Conservation (phyloP, 495 filamentous ascomycete species). For the Daldinia grandis region DNA sequence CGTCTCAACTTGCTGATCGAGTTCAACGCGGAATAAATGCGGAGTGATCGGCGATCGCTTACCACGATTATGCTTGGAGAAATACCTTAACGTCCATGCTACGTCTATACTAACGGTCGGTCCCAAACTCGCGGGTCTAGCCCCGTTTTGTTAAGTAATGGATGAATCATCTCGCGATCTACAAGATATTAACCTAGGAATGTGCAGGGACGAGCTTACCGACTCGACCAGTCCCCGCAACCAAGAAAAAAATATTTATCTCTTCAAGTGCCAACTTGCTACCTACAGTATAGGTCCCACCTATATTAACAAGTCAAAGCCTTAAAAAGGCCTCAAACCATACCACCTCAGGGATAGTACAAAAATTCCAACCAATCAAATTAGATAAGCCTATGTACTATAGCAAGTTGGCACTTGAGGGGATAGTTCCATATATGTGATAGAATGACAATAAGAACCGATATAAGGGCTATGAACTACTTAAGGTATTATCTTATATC, state of each 20-base stretch:
- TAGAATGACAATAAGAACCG: not conserved
- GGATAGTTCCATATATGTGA: not conserved
- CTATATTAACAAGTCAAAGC: too few relatives aligned
- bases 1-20: not conserved
- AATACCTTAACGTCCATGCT: not conserved
- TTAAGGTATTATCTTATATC: not conserved
- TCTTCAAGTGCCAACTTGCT: too few relatives aligned
- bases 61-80: slow-evolving; percentile 8
- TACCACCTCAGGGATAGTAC: too few relatives aligned
- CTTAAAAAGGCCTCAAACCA: too few relatives aligned
- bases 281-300: too few relatives aligned
- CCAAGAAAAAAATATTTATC: not conserved
- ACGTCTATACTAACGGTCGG: not conserved
- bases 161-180: slow-evolving; percentile 13
- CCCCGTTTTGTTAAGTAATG: not conserved
- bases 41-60: slow-evolving; percentile 5
- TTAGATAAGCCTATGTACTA: too few relatives aligned
- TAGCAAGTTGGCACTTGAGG: too few relatives aligned
- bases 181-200: slow-evolving; percentile 2
- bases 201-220: not conserved
- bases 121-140: slow-evolving; percentile 16
- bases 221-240: not conserved
- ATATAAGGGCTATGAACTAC: not conserved
- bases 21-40: slow-evolving; percentile 13
- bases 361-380: too few relatives aligned